phyloP scores from a whole-genome alignment of 768 basidiomycete genomes.

The Pisolithus sp. region DNA sequence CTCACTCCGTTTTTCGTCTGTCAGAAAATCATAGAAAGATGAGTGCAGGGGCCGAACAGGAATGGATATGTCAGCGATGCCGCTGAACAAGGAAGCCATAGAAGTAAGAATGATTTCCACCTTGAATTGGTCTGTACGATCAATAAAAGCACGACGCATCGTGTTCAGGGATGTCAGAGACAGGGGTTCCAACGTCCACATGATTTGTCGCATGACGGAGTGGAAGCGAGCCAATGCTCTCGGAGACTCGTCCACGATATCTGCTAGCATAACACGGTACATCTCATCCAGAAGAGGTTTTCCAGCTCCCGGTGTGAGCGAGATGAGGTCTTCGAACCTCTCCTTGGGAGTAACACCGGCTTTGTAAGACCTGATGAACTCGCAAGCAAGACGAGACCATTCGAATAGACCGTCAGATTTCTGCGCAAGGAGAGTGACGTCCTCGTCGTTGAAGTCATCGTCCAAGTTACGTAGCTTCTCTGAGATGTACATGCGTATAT shows the following conservation, averaged over 20 bases:
- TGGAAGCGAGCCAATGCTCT: not conserved
- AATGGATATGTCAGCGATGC: not conserved
- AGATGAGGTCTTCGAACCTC: not conserved
- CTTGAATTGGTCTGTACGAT: not conserved
- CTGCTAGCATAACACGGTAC: conserved; percentile 4
- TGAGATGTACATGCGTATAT: conserved; percentile 3
- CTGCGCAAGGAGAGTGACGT: not conserved
- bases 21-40: conserved; percentile 26
- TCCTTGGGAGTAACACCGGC: not conserved
- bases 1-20: conserved; percentile 4
- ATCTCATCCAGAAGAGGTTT: conserved; percentile 2
- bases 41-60: conserved; percentile 19
- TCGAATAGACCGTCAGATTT: conserved; percentile 6
- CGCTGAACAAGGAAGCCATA: conserved; percentile 7
- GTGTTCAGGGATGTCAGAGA: not conserved
- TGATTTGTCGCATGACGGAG: conserved; percentile 5
- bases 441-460: not conserved
- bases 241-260: not conserved
- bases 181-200: conserved; percentile 6
- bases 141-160: not conserved
- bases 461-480: not conserved
- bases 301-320: not conserved
- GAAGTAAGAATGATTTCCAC: conserved; percentile 3
- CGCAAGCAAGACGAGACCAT: conserved; percentile 6
- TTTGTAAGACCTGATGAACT: not conserved